Percentiles rank a stretch among this genome's conserved stretches.
Evolutionary conservation across 2,329 filamentous ascomycete genomes (phyloP).

Genomic region (Pseudocercospora macadamiae): DNA sequence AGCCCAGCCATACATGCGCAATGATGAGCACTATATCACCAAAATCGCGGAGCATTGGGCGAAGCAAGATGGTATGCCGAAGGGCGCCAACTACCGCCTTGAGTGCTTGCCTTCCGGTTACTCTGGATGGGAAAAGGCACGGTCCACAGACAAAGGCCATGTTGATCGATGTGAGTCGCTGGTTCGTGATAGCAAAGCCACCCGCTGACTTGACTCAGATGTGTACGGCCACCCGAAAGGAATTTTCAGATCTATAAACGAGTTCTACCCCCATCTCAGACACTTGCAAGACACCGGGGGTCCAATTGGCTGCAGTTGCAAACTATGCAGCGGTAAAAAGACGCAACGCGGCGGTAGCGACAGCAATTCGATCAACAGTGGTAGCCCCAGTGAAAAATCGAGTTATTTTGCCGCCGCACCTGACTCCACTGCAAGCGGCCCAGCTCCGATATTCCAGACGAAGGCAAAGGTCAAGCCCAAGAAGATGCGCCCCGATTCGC

Average conservation of each 20-base stretch:
- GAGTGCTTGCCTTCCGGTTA: constrained; percentile 60
- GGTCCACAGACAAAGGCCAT: constrained; percentile 32
- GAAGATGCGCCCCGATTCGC: background rate
- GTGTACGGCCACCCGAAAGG: constrained; percentile 60
- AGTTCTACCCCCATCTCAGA: constrained; percentile 61
- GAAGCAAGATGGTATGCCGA: constrained; percentile 23
- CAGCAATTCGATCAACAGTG: constrained; percentile 17
- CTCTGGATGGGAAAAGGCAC: constrained; percentile 50
- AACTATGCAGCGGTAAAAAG: constrained; percentile 45
- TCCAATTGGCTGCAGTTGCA: constrained; percentile 53
- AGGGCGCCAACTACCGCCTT: constrained; percentile 48
- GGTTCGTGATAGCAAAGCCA: background rate
- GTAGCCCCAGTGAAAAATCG: constrained; percentile 22
- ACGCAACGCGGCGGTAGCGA: constrained; percentile 15
- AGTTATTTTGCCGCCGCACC: constrained; percentile 7
- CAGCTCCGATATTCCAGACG: background rate
- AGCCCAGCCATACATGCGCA: constrained; percentile 16
- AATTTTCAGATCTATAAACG: constrained; percentile 56
- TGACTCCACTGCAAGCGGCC: background rate
- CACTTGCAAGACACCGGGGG: constrained; percentile 55
- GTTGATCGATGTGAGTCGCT: constrained; percentile 51
- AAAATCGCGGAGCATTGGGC: constrained; percentile 33
- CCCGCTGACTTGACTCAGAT: constrained; percentile 28
- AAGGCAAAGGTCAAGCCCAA: constrained; percentile 6
- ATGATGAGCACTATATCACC: constrained; percentile 34